phyloP scores from a whole-genome alignment of 1,284 basidiomycete genomes.

The Leccinum fallax region DNA sequence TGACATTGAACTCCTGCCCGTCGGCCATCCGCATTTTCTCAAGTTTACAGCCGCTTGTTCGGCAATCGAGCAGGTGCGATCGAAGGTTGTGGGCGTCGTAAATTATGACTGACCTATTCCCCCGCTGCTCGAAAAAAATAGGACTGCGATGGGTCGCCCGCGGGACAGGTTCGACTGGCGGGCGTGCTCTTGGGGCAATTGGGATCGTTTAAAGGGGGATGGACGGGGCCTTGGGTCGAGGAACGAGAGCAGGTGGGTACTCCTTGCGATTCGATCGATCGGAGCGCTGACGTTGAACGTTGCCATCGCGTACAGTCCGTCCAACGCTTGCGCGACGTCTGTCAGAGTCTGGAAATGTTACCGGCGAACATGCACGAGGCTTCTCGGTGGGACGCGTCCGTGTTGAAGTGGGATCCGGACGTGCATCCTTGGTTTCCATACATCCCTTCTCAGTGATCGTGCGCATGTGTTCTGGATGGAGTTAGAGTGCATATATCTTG shows the following conservation, averaged over 20 bases:
- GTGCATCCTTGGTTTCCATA: constrained; percentile 49
- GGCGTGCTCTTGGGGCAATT: constrained; percentile 38
- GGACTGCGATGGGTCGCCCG: constrained; percentile 22
- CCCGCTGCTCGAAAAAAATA: neutral
- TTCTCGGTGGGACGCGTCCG: constrained; percentile 32
- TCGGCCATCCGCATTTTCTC: constrained; percentile 48
- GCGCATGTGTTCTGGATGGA: neutral
- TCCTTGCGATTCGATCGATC: neutral
- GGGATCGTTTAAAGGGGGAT: constrained; percentile 32
- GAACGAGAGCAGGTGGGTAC: constrained; percentile 36
- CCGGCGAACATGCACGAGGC: constrained; percentile 29
- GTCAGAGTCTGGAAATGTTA: constrained; percentile 36
- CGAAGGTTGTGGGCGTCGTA: neutral
- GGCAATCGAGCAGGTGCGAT: constrained; percentile 38
- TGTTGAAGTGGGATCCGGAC: constrained; percentile 44
- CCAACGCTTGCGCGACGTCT: constrained; percentile 29
- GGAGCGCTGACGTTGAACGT: neutral
- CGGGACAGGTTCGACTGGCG: constrained; percentile 44
- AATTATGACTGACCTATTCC: neutral
- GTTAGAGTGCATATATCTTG: neutral
- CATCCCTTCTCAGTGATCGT: neutral
- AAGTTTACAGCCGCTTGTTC: constrained; percentile 43
- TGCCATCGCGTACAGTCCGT: constrained; percentile 29
- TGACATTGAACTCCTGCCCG: constrained; percentile 40
- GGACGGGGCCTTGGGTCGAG: constrained; percentile 41